Base-by-base conservation (phyloP, 495 filamentous ascomycete species). In the Podospora sp. region DNA sequence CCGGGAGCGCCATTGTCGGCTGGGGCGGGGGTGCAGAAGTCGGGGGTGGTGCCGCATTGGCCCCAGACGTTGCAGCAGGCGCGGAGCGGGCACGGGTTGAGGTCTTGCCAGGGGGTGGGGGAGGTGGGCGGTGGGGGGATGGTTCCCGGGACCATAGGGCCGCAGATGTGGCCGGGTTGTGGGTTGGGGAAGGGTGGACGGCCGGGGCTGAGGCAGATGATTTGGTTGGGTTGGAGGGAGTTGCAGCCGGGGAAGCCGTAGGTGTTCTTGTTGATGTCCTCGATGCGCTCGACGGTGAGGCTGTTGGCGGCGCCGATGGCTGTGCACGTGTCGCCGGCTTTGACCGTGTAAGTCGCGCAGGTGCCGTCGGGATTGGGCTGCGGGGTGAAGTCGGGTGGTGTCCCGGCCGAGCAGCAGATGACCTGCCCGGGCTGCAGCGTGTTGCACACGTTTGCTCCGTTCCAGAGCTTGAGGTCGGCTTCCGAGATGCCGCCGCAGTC, bases 181-280 rank as follows among this genome's bases (percentile, higher is more conserved):
- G 68, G 60, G 20, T 78, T 71, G 2, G 84, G 84, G 71, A 85
- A 70, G 0, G 83, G 82, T 8, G 83, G 71, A 0, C 20, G 25
- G 18, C 84, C 84, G 4, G 65, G 69, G 66, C 82, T 85, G 1
- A 86, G 55, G 65, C 84, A 85, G 26, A 86, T 83, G 7, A 60
- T 62, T 8, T 66, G 52, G 12, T 65, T 70, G 5, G 60, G 55
- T 29, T 71, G 52, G 6, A 85, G 68, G 22, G 56, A 21, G 12
- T 67, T 64, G 68, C 84, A 86, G 55, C 80, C 82, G 21, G 62
- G 71, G 82, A 82, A 86, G 29, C 75, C 83, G 82, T 83, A 86
- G 21, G 81, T 84, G 16, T 74, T 74, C 67, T 84, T 83, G 61
- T 63, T 52, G 53, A 71, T 79, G 0, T 33, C 58, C 8, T 77